Base-by-base conservation (phyloP, 2,329 filamentous ascomycete genomes). In the Lachnellula occidentalis region DNA sequence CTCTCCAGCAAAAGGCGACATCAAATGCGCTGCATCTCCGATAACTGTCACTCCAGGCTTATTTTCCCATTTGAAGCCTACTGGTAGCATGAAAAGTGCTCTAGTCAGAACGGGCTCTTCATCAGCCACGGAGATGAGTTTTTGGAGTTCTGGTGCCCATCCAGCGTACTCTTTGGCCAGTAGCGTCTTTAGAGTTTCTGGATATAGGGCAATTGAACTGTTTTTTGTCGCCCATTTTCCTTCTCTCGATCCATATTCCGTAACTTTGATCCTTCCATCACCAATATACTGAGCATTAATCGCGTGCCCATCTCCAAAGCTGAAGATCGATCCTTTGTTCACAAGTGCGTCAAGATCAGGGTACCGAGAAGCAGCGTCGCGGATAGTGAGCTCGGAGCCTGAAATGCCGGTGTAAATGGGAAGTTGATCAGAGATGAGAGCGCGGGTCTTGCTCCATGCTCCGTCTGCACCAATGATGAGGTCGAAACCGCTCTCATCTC, bases 31-130 rank as follows among this genome's bases (percentile, higher is more conserved):
- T 0, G 80, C 79, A 60, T 83, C 80, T 1, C 81, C 81, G 51
- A 83, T 78, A 0, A 82, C 72, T 0, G 80, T 83, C 9, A 83
- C 79, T 0, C 81, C 73, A 0, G 77, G 74, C 51, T 82, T 76
- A 45, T 81, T 85, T 8, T 70, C 61, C 83, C 83, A 86, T 45
- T 78, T 48, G 11, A 53, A 52, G 8, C 57, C 61, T 9, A 55
- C 34, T 2, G 61, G 60, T 15, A 64, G 34, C 51, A 54, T 52
- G 37, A 57, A 63, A 12, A 63, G 9, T 0, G 66, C 61, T 45
- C 61, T 64, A 22, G 67, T 19, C 9, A 64, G 60, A 2, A 68
- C 48, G 12, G 11, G 21, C 1, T 50, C 48, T 0, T 55, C 61
- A 21, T 68, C 64, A 9, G 1, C 73, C 2, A 57, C 55, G 22